Base-by-base conservation (phyloP, 768 basidiomycete genomes). In the Trametopsis cervina region DNA sequence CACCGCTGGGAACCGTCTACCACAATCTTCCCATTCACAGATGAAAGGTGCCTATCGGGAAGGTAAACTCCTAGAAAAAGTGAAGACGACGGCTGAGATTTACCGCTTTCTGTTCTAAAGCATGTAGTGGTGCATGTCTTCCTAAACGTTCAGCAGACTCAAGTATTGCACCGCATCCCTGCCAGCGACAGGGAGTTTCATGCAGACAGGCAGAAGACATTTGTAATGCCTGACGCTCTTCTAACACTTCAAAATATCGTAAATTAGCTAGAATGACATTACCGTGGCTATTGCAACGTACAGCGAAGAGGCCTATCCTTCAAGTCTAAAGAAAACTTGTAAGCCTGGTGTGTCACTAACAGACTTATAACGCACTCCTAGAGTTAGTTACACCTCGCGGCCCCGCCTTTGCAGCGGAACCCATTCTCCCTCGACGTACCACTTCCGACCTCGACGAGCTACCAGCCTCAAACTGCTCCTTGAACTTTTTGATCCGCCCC, bases 11-110 rank as follows among this genome's bases (percentile, higher is more conserved):
- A 75, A 74, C 47, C 59, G 65, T 24, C 66, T 66, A n/a, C 69
- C 68, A 59, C 83, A 87, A 23, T 66, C 65, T 15, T 71, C 66
- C 85, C 85, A 86, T 40, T 59, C 66, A 61, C 83, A 83, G 27
- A 60, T 54, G 53, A 68, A 77, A 11, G 62, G 59, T n/a, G 55
- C 58, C 69, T 75, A 24, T 18, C 26, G 37, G 40, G 47, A 38
- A 26, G 45, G 39, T 37, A 26, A 53, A 55, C 50, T 37, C 37
- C 37, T 11, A 37, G 15, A 18, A 44, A 42, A 18, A 44, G 15
- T 18, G 24, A 50, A 57, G 40, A 39, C 44, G 44, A 54, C 29
- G 42, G 17, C 25, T 65, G 64, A 60, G 63, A 60, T 49, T 46
- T 54, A 49, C 49, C 40, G 51, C 53, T 47, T 54, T 53, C 25